These are phyloP conservation scores for Leccinum aurantiacum DNA, from an alignment of 768 basidiomycete species.

Conservation along the genomic window DNA sequence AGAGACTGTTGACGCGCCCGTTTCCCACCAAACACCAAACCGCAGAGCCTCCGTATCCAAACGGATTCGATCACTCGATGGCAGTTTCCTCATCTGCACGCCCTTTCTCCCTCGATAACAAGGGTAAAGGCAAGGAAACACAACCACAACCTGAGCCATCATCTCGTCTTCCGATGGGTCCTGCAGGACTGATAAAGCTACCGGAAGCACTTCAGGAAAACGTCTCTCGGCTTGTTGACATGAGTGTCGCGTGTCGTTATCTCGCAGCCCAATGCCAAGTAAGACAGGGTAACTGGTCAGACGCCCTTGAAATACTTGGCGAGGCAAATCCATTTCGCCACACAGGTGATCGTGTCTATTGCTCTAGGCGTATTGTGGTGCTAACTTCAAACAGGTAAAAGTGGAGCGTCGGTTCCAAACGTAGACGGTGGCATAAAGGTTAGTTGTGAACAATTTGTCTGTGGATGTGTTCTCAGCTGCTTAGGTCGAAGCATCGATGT, in stretches of 20 bases:
- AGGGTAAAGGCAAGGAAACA: conserved; percentile 66
- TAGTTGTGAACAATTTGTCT: conserved; percentile 14
- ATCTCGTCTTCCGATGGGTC: conserved; percentile 67
- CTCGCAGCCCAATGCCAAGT: conserved; percentile 94
- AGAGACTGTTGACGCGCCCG: conserved; percentile 85
- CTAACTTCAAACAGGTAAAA: conserved; percentile 43
- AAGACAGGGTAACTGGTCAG: conserved; percentile 88
- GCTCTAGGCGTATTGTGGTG: not conserved
- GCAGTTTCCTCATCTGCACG: conserved; percentile 39
- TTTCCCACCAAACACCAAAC: conserved; percentile 59
- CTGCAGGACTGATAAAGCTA: conserved; percentile 69
- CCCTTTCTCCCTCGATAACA: conserved; percentile 38
- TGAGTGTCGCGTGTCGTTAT: conserved; percentile 95
- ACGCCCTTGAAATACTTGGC: conserved; percentile 90
- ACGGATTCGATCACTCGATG: conserved; percentile 22
- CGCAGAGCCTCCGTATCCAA: conserved; percentile 30
- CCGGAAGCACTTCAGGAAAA: conserved; percentile 62
- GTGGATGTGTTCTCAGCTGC: conserved; percentile 2
- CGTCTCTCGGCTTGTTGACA: conserved; percentile 81
- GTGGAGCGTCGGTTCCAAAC: conserved; percentile 73
- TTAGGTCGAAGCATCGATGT: conserved; percentile 98
- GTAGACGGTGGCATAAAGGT: conserved; percentile 96
- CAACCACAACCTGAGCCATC: conserved; percentile 38
- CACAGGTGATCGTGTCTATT: conserved; percentile 45
- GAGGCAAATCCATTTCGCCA: conserved; percentile 87